Conservation (phyloP, 768 basidiomycete genomes). For the Cyclocybe aegerita region DNA sequence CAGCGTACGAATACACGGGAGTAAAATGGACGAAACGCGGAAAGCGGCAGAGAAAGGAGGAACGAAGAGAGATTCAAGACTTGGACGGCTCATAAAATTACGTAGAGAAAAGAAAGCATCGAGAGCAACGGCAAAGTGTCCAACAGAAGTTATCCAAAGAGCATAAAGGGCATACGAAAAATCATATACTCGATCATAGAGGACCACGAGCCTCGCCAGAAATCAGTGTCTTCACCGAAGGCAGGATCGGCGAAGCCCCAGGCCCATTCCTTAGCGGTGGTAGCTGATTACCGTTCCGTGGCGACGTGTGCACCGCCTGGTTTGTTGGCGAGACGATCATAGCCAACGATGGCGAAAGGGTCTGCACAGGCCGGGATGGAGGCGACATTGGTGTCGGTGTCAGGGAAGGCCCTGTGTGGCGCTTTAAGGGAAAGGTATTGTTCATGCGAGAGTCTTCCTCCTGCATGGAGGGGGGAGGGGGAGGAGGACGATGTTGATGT, state of each 20-base stretch:
- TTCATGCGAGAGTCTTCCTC: slow-evolving; percentile 24
- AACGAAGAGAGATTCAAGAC: too few species aligned
- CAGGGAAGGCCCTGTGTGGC: slow-evolving; percentile 31
- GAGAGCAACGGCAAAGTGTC: too few species aligned
- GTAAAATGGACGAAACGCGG: too few species aligned
- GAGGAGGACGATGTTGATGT: neutral
- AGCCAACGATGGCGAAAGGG: slow-evolving; percentile 61
- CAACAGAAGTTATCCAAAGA: too few species aligned
- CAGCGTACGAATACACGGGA: too few species aligned
- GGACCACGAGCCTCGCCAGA: slow-evolving; percentile 13
- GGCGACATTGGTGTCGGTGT: slow-evolving; percentile 31
- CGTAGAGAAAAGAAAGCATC: too few species aligned
- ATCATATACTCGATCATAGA: too few species aligned
- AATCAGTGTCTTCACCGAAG: slow-evolving; percentile 23
- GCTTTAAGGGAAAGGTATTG: slow-evolving; percentile 28
- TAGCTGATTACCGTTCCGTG: slow-evolving; percentile 30
- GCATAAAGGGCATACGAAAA: too few species aligned
- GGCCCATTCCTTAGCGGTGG: slow-evolving; percentile 25
- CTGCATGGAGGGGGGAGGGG: slow-evolving; percentile 7
- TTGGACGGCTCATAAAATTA: too few species aligned
- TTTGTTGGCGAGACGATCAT: slow-evolving; percentile 62
- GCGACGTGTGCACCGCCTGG: slow-evolving; percentile 37
- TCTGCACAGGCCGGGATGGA: slow-evolving; percentile 36
- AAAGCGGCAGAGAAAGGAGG: too few species aligned
- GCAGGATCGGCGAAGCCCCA: slow-evolving; percentile 21